Percentiles rank a stretch among this genome's conserved stretches.
These are phyloP conservation scores for Henckelia pumila DNA, from an alignment of 257 asterid species.

Conservation along the genomic window DNA sequence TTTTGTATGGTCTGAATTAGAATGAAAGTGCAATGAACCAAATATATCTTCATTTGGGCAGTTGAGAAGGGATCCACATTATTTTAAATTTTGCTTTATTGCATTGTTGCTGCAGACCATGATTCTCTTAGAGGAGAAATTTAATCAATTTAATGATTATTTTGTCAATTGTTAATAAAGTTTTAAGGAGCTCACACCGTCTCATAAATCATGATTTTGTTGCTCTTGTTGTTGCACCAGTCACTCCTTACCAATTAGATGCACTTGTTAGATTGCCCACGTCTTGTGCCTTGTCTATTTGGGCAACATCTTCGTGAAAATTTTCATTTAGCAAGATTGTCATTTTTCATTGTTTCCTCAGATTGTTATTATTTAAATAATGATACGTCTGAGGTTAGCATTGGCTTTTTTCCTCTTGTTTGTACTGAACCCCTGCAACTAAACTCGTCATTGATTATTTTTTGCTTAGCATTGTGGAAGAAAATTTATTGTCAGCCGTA, in stretches of 20 bases:
- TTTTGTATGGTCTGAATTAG: neutral
- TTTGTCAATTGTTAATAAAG: neutral
- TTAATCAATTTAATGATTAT: too few relatives aligned
- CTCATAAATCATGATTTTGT: neutral
- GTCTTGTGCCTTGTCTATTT: neutral
- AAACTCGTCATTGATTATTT: neutral
- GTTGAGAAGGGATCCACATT: neutral
- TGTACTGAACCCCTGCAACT: neutral
- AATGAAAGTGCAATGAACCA: neutral
- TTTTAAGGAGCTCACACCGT: too few relatives aligned
- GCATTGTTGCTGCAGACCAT: neutral
- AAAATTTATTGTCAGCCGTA: neutral
- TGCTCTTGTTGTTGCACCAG: neutral
- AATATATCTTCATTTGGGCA: neutral
- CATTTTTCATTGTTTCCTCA: neutral
- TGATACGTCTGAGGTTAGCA: neutral
- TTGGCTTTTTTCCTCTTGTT: neutral
- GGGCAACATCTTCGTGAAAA: neutral
- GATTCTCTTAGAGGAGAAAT: neutral
- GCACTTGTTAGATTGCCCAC: neutral
- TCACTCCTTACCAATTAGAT: neutral
- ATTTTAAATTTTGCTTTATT: too few relatives aligned
- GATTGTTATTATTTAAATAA: slow-evolving; percentile 1
- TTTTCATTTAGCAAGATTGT: neutral
- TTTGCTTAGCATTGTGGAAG: neutral